Base-by-base conservation (phyloP, 257 asterid genomes). In the Ballota nigra region DNA sequence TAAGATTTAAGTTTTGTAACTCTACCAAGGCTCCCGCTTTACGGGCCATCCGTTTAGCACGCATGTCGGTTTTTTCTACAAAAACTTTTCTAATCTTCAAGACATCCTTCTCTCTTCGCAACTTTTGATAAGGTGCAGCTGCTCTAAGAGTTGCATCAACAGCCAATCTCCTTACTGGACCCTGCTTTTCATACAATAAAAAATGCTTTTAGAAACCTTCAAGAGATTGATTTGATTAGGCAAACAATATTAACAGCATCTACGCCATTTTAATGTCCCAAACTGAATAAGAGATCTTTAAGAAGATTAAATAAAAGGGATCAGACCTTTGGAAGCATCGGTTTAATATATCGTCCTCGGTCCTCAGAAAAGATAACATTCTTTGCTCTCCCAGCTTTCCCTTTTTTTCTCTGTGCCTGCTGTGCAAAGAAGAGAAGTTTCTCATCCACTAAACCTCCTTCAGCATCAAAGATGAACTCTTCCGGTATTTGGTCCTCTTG, bases 141-240 rank as follows among this genome's bases (percentile, higher is more conserved):
- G 99, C 99, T 86, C 99, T 85, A 60, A 94, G 96, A 68, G 99
- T 94, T 81, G 99, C 99, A 83, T 94, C 99, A 77, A 94, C 99
- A 66, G 99, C 99, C 82, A 94, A 86, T 81, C 99, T 89, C 89
- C 78, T 91, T 58, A 95, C 96, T 56, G 97, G 94, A 78, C 99
- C 98, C 99, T 95, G 89, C 75, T 70, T 75, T 63, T 72, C 68
- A 76, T 19, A 61, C 71, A 49, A 6, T 13, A 10, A 56, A 77
- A 68, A 60, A 28, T 40, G 63, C 62, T 63, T 62, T 33, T 8
- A 26, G 5, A 26, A 57, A 63, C 36, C 64, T 7, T 38, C 53
- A 10, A 29, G 6, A 58, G 19, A 43, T 47, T 11, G 11, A 41
- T 33, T 18, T 60, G 33, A 59, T 28, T 10, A 18, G 22, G 51